phyloP scores from a whole-genome alignment of 306 rosid genomes.

The Acacia acuminata region DNA sequence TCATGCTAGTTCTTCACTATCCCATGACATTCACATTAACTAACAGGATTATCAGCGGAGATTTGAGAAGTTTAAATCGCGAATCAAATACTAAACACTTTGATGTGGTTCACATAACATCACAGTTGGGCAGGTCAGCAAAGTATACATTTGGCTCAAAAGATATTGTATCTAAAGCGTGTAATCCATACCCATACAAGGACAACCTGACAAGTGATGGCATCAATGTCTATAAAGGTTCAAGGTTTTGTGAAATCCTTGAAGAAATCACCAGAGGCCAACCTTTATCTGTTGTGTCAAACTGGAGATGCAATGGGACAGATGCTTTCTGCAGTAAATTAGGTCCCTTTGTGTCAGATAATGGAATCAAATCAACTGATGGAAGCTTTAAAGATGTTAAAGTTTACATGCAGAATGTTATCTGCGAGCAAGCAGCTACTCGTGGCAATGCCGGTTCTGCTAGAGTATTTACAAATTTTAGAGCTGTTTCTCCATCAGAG shows the following conservation, averaged over 20 bases:
- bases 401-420: conserved; percentile 71
- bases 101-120: conserved; percentile 62
- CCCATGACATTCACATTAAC: conserved; percentile 69
- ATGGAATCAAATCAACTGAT: conserved; percentile 66
- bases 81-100: conserved; percentile 71
- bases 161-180: conserved; percentile 65
- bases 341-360: conserved; percentile 70
- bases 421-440: conserved; percentile 50
- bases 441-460: conserved; percentile 46
- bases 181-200: conserved; percentile 72
- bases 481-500: conserved; percentile 80
- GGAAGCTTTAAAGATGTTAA: conserved; percentile 77
- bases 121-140: conserved; percentile 64
- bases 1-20: conserved; percentile 69
- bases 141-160: conserved; percentile 54
- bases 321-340: conserved; percentile 76
- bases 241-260: conserved; percentile 64
- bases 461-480: conserved; percentile 74
- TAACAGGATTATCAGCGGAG: conserved; percentile 66
- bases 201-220: conserved; percentile 46
- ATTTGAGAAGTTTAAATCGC: conserved; percentile 74
- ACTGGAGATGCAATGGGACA: conserved; percentile 74
- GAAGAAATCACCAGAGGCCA: conserved; percentile 64
- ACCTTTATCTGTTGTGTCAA: conserved; percentile 72
- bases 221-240: conserved; percentile 54